Base-by-base conservation (phyloP, 805 yeast species). In the Pichia gijzeniarum region DNA sequence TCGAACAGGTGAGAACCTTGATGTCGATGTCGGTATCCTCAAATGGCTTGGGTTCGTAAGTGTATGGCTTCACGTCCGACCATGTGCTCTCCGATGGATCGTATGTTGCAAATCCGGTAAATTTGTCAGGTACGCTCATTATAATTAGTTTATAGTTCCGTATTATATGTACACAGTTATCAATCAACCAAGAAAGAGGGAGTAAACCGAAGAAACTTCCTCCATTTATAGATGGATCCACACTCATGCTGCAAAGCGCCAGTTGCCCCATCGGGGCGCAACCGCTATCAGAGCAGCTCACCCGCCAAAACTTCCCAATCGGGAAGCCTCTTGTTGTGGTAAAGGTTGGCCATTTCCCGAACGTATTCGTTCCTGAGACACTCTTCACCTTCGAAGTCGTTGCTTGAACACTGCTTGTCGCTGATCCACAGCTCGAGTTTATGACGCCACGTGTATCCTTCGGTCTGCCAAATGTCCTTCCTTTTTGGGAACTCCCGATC, bases 21-120 rank as follows among this genome's bases (percentile, higher is more conserved):
- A 74, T 61, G 34, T 76, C 70, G n/a, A 70, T 70, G 49, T 76
- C 79, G 35, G 48, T 47, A 6, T 59, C 65, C 40, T 58, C 69
- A 48, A 68, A 63, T 10, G 67, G 63, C 48, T 68, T 67, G 35
- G 72, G 72, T 10, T 48, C 53, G 53, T 52, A 64, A n/a, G 54
- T 58, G 20, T 53, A 56, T 37, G 55, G 55, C 32, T 56, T 56
- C 21, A 61, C 57, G 1, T 53, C 45, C 3, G 69, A 59, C 71
- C 70, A 69, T 5, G 67, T 57, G 14, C 44, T 51, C 28, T 48
- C 51, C 5, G 51, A 48, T 30, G 63, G 56, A 36, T 64, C 69
- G 14, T 60, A 56, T 27, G 65, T 63, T 3, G 71, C 73, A 53
- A 55, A 68, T 18, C 72, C 72, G 47, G 59, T 57, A 41, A 68